Base-by-base conservation (phyloP, 2,329 filamentous ascomycete genomes). In the Mycosphaerella sp. region DNA sequence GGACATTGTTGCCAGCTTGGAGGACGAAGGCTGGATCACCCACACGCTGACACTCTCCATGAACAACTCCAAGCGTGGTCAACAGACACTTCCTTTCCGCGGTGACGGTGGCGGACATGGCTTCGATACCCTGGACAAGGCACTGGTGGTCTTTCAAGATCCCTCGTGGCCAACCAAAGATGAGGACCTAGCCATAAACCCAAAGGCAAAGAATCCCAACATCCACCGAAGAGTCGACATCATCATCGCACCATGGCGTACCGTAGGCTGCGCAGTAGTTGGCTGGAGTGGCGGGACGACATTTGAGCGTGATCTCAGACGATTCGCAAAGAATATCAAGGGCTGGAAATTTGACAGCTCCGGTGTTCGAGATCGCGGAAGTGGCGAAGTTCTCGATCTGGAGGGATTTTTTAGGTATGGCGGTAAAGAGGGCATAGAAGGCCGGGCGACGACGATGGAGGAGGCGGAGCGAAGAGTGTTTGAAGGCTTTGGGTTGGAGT, bases 91-190 rank as follows among this genome's bases (percentile, higher is more conserved):
- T 0, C 79, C 80, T 0, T 81, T 77, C 60, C 73, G 72, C 6
- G 65, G 62, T 10, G 64, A 69, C 4, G 55, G 56, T 2, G 71
- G 72, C 1, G 77, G 78, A 0, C 72, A 76, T 17, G 87, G 87
- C 0, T 96, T 95, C 59, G 90, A 96, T 65, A 87, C 83, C 0
- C 76, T 97, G 1, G 90, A 97, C 68, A 96, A 96, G 68, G 89
- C 89, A 0, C 73, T 97, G 46, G 86, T 96, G 0, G 89, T 96
- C 0, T 97, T 91, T 91, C 87, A 95, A 65, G 76, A 89, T 62
- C 84, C 84, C 0, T 44, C 56, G 2, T 71, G 71, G 66, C 66
- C 70, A 4, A 68, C 64, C 0, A 69, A 69, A 50, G 64, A 62
- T 1, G 66, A 52, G 12, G 72, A 72, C 43, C 59, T 68, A 9